Percentiles rank a stretch among this genome's conserved stretches.
Evolutionary conservation across 2,329 filamentous ascomycete species (phyloP).

Genomic region (Hirsutella rhossiliensis): DNA sequence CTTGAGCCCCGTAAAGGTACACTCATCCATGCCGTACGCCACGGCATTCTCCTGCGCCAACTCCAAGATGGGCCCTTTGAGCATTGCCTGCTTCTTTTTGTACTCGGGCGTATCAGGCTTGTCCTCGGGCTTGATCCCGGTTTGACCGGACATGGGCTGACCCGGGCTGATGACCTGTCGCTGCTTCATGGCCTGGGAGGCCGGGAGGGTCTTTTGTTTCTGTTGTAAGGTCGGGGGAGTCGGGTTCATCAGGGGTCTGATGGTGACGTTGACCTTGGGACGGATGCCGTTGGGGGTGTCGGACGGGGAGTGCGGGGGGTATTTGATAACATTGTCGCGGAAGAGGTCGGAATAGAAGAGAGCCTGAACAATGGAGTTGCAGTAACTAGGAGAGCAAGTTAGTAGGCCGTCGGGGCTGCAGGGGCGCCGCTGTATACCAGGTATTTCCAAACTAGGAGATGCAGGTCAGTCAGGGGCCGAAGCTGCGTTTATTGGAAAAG

Average conservation of each 20-base stretch:
- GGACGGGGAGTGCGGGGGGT: slow-evolving; percentile 60
- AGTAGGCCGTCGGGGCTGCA: slow-evolving; percentile 5
- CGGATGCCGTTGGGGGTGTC: slow-evolving; percentile 52
- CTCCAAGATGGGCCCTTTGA: slow-evolving; percentile 76
- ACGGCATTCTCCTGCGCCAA: slow-evolving; percentile 69
- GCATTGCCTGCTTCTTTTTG: slow-evolving; percentile 92
- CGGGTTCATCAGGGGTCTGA: slow-evolving; percentile 42
- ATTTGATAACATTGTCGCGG: slow-evolving; percentile 86
- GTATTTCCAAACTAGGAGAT: slow-evolving; percentile 78
- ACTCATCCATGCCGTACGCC: slow-evolving; percentile 86
- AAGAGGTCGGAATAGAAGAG: slow-evolving; percentile 93
- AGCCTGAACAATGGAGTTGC: slow-evolving; percentile 95
- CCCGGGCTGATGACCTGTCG: slow-evolving; percentile 41
- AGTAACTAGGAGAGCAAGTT: slow-evolving; percentile 54
- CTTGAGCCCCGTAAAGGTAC: slow-evolving; percentile 85
- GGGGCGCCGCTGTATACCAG: slow-evolving; percentile 50
- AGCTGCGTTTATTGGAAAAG: no score
- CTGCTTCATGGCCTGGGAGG: slow-evolving; percentile 44
- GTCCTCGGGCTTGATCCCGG: slow-evolving; percentile 64
- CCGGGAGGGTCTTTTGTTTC: slow-evolving; percentile 39
- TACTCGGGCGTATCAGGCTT: slow-evolving; percentile 92
- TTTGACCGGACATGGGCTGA: slow-evolving; percentile 40
- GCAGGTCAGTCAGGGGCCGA: no score
- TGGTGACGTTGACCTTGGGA: slow-evolving; percentile 47
- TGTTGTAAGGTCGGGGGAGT: slow-evolving; percentile 26